A percentile compares a stretch with the other conserved stretches of the same genome.
Conservation (phyloP, 208 protist genomes). For the Herpetomonas samuelpessoai region DNA sequence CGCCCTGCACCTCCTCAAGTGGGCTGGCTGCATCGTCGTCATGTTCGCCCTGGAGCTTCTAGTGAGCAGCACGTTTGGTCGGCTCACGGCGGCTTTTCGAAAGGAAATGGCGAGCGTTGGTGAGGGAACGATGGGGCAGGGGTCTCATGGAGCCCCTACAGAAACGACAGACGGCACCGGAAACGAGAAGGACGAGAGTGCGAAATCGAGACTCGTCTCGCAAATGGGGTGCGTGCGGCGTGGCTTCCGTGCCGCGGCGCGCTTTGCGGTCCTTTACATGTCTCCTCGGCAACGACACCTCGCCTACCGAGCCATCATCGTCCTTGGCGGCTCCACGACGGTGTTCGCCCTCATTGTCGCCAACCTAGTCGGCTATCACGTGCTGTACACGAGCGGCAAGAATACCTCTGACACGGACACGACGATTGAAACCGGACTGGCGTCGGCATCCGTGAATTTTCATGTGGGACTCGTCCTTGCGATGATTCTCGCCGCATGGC, state of each 20-base stretch:
- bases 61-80: constrained; percentile 54
- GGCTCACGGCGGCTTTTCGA: constrained; percentile 66
- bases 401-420: background rate
- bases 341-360: constrained; percentile 46
- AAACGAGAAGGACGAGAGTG: too few species aligned
- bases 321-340: constrained; percentile 22
- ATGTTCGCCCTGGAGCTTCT: constrained; percentile 66
- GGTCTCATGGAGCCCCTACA: too few species aligned
- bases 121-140: too few species aligned
- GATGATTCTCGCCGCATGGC: background rate
- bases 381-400: background rate
- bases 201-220: too few species aligned
- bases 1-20: constrained; percentile 58
- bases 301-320: constrained; percentile 18
- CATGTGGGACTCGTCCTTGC: background rate
- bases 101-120: too few species aligned
- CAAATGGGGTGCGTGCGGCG: too few species aligned
- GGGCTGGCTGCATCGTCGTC: constrained; percentile 65
- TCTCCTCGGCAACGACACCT: constrained; percentile 9
- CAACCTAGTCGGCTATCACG: constrained; percentile 56
- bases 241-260: constrained; percentile 1
- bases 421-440: background rate
- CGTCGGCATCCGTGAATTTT: background rate
- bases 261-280: constrained; percentile 10
- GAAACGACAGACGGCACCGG: too few species aligned